Percentiles rank a stretch among this genome's conserved stretches.
Evolutionary conservation across 2,329 filamentous ascomycete species (phyloP).

Genomic region (Thielaviopsis punctulata): DNA sequence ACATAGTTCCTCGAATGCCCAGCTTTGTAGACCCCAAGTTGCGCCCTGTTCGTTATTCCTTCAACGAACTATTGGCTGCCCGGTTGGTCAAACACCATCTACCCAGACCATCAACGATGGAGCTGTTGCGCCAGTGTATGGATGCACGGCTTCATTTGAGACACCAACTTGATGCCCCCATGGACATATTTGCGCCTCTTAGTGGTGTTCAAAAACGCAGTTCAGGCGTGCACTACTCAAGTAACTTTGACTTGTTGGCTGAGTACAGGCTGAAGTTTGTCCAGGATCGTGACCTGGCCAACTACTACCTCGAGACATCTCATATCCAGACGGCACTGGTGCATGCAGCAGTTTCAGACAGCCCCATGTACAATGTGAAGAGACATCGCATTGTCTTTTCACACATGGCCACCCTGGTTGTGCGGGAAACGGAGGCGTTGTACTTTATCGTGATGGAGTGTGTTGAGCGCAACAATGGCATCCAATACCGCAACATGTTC

Average conservation of each 20-base stretch:
- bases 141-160: not conserved
- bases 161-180: not conserved
- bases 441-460: conserved; percentile 5
- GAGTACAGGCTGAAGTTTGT: not conserved
- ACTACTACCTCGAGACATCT: not conserved
- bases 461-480: conserved; percentile 2
- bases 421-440: not conserved
- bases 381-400: conserved; percentile 6
- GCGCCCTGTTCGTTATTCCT: not conserved
- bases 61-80: not conserved
- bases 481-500: not conserved
- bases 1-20: not conserved
- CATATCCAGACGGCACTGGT: not conserved
- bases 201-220: not conserved
- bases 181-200: not conserved
- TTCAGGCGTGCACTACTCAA: not conserved
- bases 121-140: conserved; percentile 6
- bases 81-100: not conserved
- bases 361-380: not conserved
- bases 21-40: not conserved
- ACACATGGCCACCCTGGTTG: not conserved
- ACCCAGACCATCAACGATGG: conserved; percentile 5
- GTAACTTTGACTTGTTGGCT: not conserved
- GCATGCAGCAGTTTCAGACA: not conserved
- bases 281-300: not conserved